Conservation (phyloP, 768 basidiomycete species). For the Candolleomyces aberdarensis region DNA sequence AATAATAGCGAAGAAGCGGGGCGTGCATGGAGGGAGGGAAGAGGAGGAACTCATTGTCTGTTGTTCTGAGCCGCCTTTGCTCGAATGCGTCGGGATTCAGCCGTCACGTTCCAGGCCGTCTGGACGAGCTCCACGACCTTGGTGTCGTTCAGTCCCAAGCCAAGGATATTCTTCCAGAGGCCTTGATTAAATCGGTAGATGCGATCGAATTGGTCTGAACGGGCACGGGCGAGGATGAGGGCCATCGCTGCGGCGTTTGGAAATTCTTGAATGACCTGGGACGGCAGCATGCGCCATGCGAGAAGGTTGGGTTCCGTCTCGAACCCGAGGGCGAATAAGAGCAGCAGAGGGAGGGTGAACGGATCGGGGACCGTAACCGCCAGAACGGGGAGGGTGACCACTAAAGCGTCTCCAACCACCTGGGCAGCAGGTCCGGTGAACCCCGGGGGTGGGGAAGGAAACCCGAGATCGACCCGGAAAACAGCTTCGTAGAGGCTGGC, state of each 20-base stretch:
- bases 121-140: constrained; percentile 46
- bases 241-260: constrained; percentile 61
- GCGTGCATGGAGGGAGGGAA: neutral
- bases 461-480: constrained; percentile 29
- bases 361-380: constrained; percentile 49
- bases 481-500: constrained; percentile 40
- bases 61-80: constrained; percentile 11
- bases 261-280: constrained; percentile 54
- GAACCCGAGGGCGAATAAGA: constrained; percentile 56
- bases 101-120: constrained; percentile 72
- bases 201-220: constrained; percentile 35
- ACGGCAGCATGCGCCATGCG: constrained; percentile 52
- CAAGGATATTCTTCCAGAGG: constrained; percentile 64
- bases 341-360: constrained; percentile 50
- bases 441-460: constrained; percentile 31
- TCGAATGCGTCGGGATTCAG: constrained; percentile 51
- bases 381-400: constrained; percentile 53
- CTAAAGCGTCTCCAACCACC: constrained; percentile 19
- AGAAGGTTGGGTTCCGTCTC: constrained; percentile 47
- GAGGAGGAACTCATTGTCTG: neutral
- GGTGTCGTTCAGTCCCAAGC: constrained; percentile 45
- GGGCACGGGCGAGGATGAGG: constrained; percentile 39
- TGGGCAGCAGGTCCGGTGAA: constrained; percentile 30
- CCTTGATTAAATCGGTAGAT: constrained; percentile 48
- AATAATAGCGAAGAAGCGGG: neutral